Evolutionary conservation across 2,329 filamentous ascomycete species (phyloP), one percentile per base, ranked within the genome.

Genomic region (Fusarium phyllophilum): DNA sequence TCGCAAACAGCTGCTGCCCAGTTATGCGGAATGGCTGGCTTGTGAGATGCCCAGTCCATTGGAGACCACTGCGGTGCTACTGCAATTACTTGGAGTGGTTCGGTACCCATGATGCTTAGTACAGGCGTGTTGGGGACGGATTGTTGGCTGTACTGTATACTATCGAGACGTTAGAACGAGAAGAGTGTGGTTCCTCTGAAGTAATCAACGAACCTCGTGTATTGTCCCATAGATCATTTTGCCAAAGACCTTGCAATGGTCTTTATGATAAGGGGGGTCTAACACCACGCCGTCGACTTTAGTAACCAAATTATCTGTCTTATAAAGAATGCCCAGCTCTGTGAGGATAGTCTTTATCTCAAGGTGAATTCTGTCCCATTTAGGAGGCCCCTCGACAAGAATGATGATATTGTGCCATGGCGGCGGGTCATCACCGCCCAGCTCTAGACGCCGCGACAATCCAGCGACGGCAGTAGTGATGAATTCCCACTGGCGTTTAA

Each of bases 141-240:
- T 26, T 13, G 18, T 48, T 11, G 41, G 29, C 7, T 22, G 41
- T 1, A 48, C 31, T 17, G 55, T 48, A 34, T 48, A 58, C 55
- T 58, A 18, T n/a, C 1, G 20, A 57, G 6, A 22, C 7, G 8
- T 48, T 36, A 29, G 41, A 13, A 8, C 8, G 15, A 10, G 2
- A 26, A n/a, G 18, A n/a, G 10, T 8, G 13, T 39, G 7, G 11
- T 5, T 29, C 3, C 0, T 2, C 10, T 39, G 0, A 9, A 18
- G 6, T 13, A 10, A 1, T n/a, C 0, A 18, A 36, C 55, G 8
- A 17, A 58, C 41, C 31, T 58, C 55, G 7, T 36, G 41, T 48
- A 58, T 48, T 3, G 31, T 36, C 13, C n/a, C 31, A 17, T 5
- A 22, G 2, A 48, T 26, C 8, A 4, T 22, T 8, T 29, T 13